Conservation (phyloP, 2,329 filamentous ascomycete species). For the Cercospora beticola region DNA sequence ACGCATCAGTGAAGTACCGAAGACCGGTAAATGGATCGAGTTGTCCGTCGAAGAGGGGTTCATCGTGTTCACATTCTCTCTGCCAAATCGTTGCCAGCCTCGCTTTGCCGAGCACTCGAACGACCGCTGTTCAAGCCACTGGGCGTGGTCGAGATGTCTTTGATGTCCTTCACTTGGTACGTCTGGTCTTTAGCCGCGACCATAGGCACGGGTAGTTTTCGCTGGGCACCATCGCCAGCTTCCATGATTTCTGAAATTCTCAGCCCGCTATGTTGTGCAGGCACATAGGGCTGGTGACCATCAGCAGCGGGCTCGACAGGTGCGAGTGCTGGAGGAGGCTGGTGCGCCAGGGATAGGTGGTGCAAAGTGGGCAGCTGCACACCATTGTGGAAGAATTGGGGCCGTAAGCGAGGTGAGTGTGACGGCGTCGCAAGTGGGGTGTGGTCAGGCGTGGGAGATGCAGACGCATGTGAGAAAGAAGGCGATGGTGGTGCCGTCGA, state of each 20-base stretch:
- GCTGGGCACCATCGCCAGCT: constrained; percentile 78
- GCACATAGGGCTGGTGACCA: constrained; percentile 58
- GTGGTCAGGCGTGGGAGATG: constrained; percentile 93
- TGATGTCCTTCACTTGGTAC: constrained; percentile 69
- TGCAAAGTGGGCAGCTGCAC: constrained; percentile 86
- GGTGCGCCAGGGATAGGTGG: constrained; percentile 64
- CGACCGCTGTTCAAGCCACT: constrained; percentile 70
- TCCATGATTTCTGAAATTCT: constrained; percentile 92
- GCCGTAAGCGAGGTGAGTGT: constrained; percentile 86
- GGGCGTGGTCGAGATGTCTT: constrained; percentile 54
- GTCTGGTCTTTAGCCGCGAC: constrained; percentile 55
- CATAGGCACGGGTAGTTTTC: constrained; percentile 88
- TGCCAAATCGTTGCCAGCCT: constrained; percentile 37
- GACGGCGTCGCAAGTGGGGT: constrained; percentile 97
- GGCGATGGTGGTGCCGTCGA: constrained; percentile 94
- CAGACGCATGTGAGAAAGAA: constrained; percentile 92
- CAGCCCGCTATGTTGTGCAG: constrained; percentile 63
- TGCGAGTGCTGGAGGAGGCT: constrained; percentile 59
- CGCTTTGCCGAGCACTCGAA: constrained; percentile 35
- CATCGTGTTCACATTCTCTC: constrained; percentile 24
- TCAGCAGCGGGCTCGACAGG: constrained; percentile 69
- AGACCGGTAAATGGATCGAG: background rate
- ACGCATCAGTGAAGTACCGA: background rate
- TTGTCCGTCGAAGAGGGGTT: background rate
- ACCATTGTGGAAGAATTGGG: constrained; percentile 65